These are phyloP conservation scores for Knoxia roxburghii DNA, from an alignment of 257 asterid genomes.

Conservation along the genomic window DNA sequence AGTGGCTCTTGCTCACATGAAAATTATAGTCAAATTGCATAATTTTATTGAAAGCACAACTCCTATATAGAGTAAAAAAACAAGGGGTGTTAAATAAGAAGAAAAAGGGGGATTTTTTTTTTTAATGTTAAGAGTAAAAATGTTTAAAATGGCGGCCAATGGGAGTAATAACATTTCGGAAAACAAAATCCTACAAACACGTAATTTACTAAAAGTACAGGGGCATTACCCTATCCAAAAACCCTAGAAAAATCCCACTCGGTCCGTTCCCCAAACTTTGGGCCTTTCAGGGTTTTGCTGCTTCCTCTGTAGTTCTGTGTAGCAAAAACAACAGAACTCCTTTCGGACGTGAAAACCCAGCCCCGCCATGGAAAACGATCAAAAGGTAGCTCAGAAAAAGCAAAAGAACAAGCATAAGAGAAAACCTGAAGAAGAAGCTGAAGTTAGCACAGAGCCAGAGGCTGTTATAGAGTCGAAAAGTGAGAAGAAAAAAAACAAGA, in stretches of 20 bases:
- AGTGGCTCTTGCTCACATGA: too few relatives aligned
- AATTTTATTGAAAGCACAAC: too few relatives aligned
- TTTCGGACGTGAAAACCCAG: conserved; percentile 10
- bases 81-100: too few relatives aligned
- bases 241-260: conserved; percentile 11
- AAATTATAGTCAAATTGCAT: too few relatives aligned
- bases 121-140: too few relatives aligned
- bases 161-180: too few relatives aligned
- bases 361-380: conserved; percentile 30
- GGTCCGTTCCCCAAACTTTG: background rate
- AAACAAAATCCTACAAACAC: background rate
- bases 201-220: background rate
- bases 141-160: too few relatives aligned
- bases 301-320: conserved; percentile 21
- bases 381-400: conserved; percentile 45
- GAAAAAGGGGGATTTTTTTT: too few relatives aligned
- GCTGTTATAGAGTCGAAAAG: conserved; percentile 27
- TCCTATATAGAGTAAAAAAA: too few relatives aligned
- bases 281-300: conserved; percentile 32
- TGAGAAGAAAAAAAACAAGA: conserved; percentile 33
- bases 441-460: conserved; percentile 22
- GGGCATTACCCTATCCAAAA: conserved; percentile 17
- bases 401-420: conserved; percentile 57
- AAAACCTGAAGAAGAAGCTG: conserved; percentile 54
- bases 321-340: conserved; percentile 25